Evolutionary conservation across 176 grass and related monocot species (phyloP).

Genomic region (Oryza longistaminata): DNA sequence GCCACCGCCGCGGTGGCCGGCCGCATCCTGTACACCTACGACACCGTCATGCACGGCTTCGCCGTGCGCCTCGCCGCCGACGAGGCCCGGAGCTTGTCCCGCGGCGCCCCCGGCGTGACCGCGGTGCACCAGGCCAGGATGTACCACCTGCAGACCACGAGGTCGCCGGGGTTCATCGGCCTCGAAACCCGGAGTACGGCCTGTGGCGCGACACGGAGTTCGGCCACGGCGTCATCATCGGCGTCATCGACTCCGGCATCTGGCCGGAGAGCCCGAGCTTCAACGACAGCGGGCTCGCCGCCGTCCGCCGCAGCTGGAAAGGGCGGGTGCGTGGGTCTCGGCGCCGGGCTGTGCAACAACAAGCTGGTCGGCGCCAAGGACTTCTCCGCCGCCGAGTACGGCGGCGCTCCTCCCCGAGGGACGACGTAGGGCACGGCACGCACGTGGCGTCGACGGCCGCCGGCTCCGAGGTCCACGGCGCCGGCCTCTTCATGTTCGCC

Average conservation of each 20-base stretch:
- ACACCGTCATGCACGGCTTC: constrained; percentile 55
- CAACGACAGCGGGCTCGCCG: constrained; percentile 8
- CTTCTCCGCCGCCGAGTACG: constrained; percentile 42
- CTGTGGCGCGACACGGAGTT: constrained; percentile 23
- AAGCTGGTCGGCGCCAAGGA: constrained; percentile 56
- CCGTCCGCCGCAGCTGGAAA: constrained; percentile 23
- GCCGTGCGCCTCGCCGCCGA: constrained; percentile 21
- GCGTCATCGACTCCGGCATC: constrained; percentile 53
- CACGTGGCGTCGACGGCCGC: constrained; percentile 38
- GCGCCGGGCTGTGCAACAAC: constrained; percentile 51
- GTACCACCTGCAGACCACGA: constrained; percentile 32
- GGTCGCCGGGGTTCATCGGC: constrained; percentile 52
- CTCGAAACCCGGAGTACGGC: constrained; percentile 7
- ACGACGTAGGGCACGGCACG: constrained; percentile 40
- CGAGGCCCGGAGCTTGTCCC: constrained; percentile 35
- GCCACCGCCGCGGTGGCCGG: not conserved
- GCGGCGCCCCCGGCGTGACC: constrained; percentile 18
- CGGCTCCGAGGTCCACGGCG: constrained; percentile 12
- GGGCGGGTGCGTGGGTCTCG: constrained; percentile 42
- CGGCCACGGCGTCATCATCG: constrained; percentile 54
- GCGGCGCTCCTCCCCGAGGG: constrained; percentile 24
- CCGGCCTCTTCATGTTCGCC: constrained; percentile 1
- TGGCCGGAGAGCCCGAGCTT: constrained; percentile 57
- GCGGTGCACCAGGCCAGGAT: constrained; percentile 16
- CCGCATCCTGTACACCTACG: constrained; percentile 48